Evolutionary conservation across 1,139 yeast species (phyloP).

Genomic region (Candida sp.): DNA sequence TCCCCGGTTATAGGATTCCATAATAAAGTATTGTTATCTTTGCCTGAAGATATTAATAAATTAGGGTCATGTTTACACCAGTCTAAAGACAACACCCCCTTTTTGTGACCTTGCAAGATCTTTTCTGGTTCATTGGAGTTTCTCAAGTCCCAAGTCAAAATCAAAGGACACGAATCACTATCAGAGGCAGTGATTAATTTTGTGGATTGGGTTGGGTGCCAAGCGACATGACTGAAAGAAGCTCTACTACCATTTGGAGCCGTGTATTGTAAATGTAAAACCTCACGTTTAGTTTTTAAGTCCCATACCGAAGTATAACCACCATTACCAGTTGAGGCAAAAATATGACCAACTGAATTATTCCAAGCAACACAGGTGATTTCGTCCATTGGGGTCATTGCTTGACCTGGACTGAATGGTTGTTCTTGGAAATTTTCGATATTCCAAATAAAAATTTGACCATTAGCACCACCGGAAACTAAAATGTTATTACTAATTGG

Average conservation of each 20-base stretch:
- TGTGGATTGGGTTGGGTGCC: slow-evolving; percentile 89
- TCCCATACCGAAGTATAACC: slow-evolving; percentile 96
- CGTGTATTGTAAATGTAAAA: slow-evolving; percentile 70
- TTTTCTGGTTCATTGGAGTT: slow-evolving; percentile 87
- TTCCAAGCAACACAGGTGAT: slow-evolving; percentile 90
- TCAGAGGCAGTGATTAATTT: slow-evolving; percentile 86
- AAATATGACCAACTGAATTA: slow-evolving; percentile 75
- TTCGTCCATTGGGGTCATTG: slow-evolving; percentile 81
- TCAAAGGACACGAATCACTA: slow-evolving; percentile 75
- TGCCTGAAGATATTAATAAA: slow-evolving; percentile 82
- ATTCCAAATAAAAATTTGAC: slow-evolving; percentile 92
- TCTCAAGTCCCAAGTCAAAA: slow-evolving; percentile 91
- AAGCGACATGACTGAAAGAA: slow-evolving; percentile 64
- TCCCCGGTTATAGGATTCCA: slow-evolving; percentile 85
- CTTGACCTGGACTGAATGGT: slow-evolving; percentile 73
- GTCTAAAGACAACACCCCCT: slow-evolving; percentile 86
- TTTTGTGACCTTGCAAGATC: slow-evolving; percentile 74
- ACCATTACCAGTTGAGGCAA: slow-evolving; percentile 83
- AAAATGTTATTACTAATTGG: slow-evolving; percentile 69
- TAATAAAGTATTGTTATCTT: slow-evolving; percentile 80
- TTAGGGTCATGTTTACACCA: slow-evolving; percentile 89
- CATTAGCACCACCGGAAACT: slow-evolving; percentile 84
- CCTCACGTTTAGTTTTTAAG: slow-evolving; percentile 82
- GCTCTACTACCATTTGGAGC: slow-evolving; percentile 51
- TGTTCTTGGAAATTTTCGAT: slow-evolving; percentile 51